Conservation (phyloP, 176 grass and related monocot genomes). For the Neostapfia colusana region DNA sequence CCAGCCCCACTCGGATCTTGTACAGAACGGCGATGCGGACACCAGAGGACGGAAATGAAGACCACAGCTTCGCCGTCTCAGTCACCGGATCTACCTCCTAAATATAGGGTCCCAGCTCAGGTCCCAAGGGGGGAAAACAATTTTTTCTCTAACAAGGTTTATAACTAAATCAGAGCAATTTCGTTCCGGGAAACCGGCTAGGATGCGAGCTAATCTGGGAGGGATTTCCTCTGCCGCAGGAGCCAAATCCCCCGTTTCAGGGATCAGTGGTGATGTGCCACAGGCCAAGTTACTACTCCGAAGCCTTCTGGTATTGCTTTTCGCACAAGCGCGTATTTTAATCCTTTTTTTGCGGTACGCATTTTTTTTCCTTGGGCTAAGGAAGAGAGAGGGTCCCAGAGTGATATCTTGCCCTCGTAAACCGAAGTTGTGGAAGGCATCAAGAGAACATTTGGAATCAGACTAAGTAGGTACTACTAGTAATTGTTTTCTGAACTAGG, state of each 20-base stretch:
- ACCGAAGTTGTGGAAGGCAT: slow-evolving; percentile 20
- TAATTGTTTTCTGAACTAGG: slow-evolving; percentile 2
- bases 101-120: slow-evolving; percentile 17
- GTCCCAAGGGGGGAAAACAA: neutral
- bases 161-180: slow-evolving; percentile 18
- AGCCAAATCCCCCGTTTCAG: slow-evolving; percentile 67
- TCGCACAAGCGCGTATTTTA: slow-evolving; percentile 17
- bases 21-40: slow-evolving; percentile 22
- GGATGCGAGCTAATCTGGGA: slow-evolving; percentile 52
- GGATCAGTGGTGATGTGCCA: slow-evolving; percentile 43
- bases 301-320: slow-evolving; percentile 17
- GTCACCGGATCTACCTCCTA: neutral
- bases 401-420: slow-evolving; percentile 4
- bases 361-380: neutral
- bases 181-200: slow-evolving; percentile 58
- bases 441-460: slow-evolving; percentile 49
- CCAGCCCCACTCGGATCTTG: slow-evolving; percentile 33
- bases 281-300: slow-evolving; percentile 2
- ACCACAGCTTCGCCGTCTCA: neutral
- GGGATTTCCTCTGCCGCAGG: slow-evolving; percentile 21
- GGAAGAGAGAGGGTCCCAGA: slow-evolving; percentile 17
- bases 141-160: neutral
- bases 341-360: neutral
- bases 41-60: neutral
- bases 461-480: neutral